phyloP scores from a whole-genome alignment of 306 rosid genomes.

The Senna siamea region DNA sequence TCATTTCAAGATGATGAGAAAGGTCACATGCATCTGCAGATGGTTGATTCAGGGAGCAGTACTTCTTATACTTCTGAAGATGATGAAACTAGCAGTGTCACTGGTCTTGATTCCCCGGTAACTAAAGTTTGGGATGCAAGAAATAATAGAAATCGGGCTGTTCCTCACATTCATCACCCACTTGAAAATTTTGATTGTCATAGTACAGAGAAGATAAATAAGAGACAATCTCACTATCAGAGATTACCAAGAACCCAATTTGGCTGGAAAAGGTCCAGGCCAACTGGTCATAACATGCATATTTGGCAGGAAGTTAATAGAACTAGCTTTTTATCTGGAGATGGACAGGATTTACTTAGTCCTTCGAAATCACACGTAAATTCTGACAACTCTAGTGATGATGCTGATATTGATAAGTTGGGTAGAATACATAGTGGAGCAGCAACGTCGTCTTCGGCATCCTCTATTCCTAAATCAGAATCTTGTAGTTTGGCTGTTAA shows the following conservation, averaged over 20 bases:
- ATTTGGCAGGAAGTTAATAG: conserved; percentile 92
- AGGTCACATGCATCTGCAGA: conserved; percentile 46
- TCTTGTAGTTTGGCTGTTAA: conserved; percentile 36
- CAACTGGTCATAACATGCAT: conserved; percentile 51
- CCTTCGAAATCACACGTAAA: conserved; percentile 51
- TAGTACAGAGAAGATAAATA: conserved; percentile 59
- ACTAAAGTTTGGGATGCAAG: conserved; percentile 95
- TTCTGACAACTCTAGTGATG: conserved; percentile 70
- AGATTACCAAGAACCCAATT: conserved; percentile 55
- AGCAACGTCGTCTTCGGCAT: conserved; percentile 73
- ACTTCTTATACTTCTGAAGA: conserved; percentile 85
- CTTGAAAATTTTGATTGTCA: conserved; percentile 70
- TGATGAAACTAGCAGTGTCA: conserved; percentile 64
- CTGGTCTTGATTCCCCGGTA: conserved; percentile 88
- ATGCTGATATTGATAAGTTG: conserved; percentile 63
- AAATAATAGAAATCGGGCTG: conserved; percentile 68
- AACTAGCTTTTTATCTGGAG: conserved; percentile 89
- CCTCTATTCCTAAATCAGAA: conserved; percentile 53
- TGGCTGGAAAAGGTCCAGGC: conserved; percentile 64
- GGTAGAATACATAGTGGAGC: conserved; percentile 84
- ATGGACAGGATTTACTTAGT: conserved; percentile 78
- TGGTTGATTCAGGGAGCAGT: conserved; percentile 67
- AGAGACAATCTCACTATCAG: conserved; percentile 52
- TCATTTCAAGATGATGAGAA: conserved; percentile 54
- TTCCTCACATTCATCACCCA: conserved; percentile 87